Conservation (phyloP, 192 early-diverging fungal genomes). For the Phycomyces blakesleeanus region DNA sequence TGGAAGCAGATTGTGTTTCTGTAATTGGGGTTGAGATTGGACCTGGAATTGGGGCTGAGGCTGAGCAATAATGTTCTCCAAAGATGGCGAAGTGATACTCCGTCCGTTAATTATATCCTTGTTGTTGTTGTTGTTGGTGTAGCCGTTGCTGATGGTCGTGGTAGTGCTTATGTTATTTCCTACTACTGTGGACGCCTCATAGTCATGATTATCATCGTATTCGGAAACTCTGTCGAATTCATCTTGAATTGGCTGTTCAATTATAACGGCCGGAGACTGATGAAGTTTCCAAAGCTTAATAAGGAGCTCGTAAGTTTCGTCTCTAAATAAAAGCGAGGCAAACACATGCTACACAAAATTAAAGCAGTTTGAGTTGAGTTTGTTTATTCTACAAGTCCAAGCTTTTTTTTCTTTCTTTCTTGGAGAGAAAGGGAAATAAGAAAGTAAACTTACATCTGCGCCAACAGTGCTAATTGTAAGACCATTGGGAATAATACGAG, state of each 20-base stretch:
- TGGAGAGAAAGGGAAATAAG: no score
- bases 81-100: no score
- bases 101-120: not conserved
- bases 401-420: no score
- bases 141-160: no score
- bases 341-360: conserved; percentile 58
- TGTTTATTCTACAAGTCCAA: not conserved
- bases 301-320: conserved; percentile 68
- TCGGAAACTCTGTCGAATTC: not conserved
- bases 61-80: no score
- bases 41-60: no score
- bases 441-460: conserved; percentile 45
- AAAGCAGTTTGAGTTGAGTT: conserved; percentile 1
- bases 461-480: conserved; percentile 70
- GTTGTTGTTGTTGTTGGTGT: not conserved
- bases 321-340: conserved; percentile 82
- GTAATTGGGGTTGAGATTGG: no score
- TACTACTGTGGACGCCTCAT: conserved; percentile 1
- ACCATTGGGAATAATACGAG: conserved; percentile 84
- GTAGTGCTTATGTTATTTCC: not conserved
- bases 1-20: no score
- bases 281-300: conserved; percentile 55
- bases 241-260: not conserved
- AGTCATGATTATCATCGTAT: not conserved
- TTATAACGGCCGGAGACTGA: not conserved